Evolutionary conservation across 2,329 filamentous ascomycete species (phyloP), one percentile per base, ranked within the genome.

Genomic region (Colletotrichum neosansevieriae): DNA sequence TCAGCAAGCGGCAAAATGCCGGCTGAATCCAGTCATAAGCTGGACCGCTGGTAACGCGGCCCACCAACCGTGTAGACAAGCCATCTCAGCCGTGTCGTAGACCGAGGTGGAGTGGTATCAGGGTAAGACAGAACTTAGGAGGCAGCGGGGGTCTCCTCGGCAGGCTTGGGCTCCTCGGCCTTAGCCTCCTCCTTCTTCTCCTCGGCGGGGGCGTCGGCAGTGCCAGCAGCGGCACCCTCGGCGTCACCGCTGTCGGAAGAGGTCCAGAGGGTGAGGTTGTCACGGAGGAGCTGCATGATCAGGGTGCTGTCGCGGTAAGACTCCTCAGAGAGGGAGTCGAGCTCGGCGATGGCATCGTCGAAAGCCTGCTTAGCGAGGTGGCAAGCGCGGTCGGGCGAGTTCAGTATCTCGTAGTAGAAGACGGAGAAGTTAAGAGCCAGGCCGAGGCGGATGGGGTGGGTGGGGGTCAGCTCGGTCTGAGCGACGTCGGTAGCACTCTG

Each of bases 321-420:
- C 87, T 98, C 95, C 87, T 98, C 95, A 70, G 94, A 97, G 73
- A 98, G 88, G 58, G 94, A 97, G 87, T 98, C 95, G 76, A 98
- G 94, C 90, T 98, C 94, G 79, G 95, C 95, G 81, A 98, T 98
- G 78, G 95, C 95, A 82, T 98, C 95, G 81, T 98, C 95, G 79
- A 98, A 98, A 58, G 96, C 95, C 88, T 98, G 95, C 91, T 98
- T 98, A 84, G 95, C 95, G 74, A 98, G 91, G 82, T 98, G 95
- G 90, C 95, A 98, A 79, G 95, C 95, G 80, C 93, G 94, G 84
- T 98, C 94, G 78, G 94, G 95, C 40, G 94, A 97, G 91, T 98
- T 98, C 80, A 98, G 88, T 81, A 98, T 98, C 89, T 98, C 96
- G 84, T 98, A 97, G 90, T 97, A 97, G 88, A 98, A 98, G 78